Conservation (phyloP, 495 filamentous ascomycete genomes). For the Daldinia bambusicola region DNA sequence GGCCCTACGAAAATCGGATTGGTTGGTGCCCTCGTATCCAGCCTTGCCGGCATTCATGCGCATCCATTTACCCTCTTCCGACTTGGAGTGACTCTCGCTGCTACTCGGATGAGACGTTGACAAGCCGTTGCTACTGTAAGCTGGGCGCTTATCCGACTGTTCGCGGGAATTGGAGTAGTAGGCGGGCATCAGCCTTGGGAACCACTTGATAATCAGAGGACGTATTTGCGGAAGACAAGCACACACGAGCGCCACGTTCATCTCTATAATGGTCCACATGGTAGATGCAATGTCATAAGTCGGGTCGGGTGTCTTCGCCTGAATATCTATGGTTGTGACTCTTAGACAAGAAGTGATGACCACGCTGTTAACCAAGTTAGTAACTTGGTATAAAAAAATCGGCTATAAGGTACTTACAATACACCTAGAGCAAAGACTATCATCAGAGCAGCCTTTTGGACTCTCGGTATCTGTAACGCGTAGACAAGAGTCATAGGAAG, state of each 20-base stretch:
- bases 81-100: slow-evolving; percentile 15
- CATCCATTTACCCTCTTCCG: slow-evolving; percentile 32
- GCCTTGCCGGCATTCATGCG: slow-evolving; percentile 5
- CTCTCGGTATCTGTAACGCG: slow-evolving; percentile 59
- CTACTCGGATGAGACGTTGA: slow-evolving; percentile 22
- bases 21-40: slow-evolving; percentile 13
- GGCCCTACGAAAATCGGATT: slow-evolving; percentile 26
- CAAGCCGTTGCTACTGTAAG: slow-evolving; percentile 14
- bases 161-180: slow-evolving; percentile 29
- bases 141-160: slow-evolving; percentile 15
- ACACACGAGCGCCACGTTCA: slow-evolving; percentile 60
- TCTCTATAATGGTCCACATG: slow-evolving; percentile 61
- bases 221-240: slow-evolving; percentile 57
- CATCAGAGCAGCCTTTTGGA: slow-evolving; percentile 63
- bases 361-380: slow-evolving; percentile 37
- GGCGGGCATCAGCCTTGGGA: slow-evolving; percentile 41
- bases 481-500: slow-evolving; percentile 67
- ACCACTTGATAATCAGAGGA: slow-evolving; percentile 41
- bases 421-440: slow-evolving; percentile 66
- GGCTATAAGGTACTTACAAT: slow-evolving; percentile 46
- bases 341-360: slow-evolving; percentile 48
- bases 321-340: slow-evolving; percentile 45
- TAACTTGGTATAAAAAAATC: background rate
- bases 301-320: slow-evolving; percentile 43
- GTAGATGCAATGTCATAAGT: slow-evolving; percentile 52